Base-by-base conservation (phyloP, 495 filamentous ascomycete genomes). In the Pyronema domesticum region DNA sequence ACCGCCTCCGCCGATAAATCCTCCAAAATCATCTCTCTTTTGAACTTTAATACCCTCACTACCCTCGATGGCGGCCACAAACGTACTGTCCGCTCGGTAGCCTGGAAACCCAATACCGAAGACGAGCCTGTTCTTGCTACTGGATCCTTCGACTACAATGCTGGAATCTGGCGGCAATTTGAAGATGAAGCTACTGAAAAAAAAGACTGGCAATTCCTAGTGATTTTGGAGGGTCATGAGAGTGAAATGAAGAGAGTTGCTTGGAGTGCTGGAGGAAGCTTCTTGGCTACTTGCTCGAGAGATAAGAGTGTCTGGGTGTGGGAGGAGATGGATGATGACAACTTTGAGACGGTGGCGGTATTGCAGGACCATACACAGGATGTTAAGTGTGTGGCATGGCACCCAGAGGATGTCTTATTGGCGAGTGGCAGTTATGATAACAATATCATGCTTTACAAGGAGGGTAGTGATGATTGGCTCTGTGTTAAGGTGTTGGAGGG, bases 221-320 rank as follows among this genome's bases (percentile, higher is more conserved):
- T 94, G 11, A 80, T 95, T 0, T 74, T 98, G 0, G 89, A 95
- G 58, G 91, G 91, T 0, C 91, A 96, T 60, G 89, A 95, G 46
- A 85, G 81, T 52, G 91, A 98, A 67, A 81, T 98, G 61, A 98
- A 98, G 65, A 76, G 73, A 23, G 77, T 94, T 2, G 76, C 82
- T 11, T 98, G 85, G 77, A 82, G 79, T 2, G 76, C 86, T 0
- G 81, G 79, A 0, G 86, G 87, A 0, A 80, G 82, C 66, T 77
- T 82, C 54, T 76, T 98, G 3, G 91, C 91, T 6, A 95, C 89
- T 0, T 96, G 88, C 64, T 81, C 78, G 18, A 74, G 91, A 9
- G 91, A 98, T 67, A 95, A 95, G 70, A 82, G 78, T 18, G 85
- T 98, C n/a, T 98, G 91, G 91, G 83, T 98, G 48, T 98, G 91